Conservation (phyloP, 192 early-diverging fungal genomes). For the Geranomyces michiganensis region DNA sequence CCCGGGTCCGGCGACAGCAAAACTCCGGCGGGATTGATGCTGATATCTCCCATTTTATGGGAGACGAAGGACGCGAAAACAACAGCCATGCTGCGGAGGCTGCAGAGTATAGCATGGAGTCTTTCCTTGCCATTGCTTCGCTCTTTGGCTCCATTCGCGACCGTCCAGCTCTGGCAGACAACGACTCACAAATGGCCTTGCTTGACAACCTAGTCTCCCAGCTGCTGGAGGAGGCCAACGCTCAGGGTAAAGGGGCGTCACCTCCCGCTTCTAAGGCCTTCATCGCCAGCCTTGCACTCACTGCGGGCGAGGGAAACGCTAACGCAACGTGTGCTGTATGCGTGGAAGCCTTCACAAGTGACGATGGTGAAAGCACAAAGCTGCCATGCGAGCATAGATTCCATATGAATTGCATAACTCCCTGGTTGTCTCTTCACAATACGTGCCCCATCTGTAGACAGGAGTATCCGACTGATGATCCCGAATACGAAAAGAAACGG, state of each 20-base stretch:
- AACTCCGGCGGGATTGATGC: slow-evolving; percentile 21
- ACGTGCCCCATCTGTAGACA: slow-evolving; percentile 44
- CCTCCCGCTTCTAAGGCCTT: slow-evolving; percentile 43
- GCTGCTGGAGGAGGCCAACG: slow-evolving; percentile 57
- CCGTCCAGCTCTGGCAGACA: slow-evolving; percentile 35
- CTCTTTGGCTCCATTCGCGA: slow-evolving; percentile 50
- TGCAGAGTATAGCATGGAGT: slow-evolving; percentile 4
- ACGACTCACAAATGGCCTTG: slow-evolving; percentile 48
- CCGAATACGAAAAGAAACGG: slow-evolving; percentile 38
- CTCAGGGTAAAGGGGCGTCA: slow-evolving; percentile 36
- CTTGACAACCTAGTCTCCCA: slow-evolving; percentile 62
- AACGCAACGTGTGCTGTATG: slow-evolving; percentile 38
- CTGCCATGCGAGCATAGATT: slow-evolving; percentile 40
- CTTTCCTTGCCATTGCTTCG: slow-evolving; percentile 35
- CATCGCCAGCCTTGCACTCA: slow-evolving; percentile 12
- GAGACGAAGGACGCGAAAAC: background rate
- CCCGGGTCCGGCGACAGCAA: background rate
- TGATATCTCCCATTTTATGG: slow-evolving; percentile 37
- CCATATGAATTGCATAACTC: slow-evolving; percentile 37
- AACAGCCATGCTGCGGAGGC: background rate
- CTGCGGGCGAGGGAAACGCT: background rate
- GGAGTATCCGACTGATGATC: slow-evolving; percentile 44
- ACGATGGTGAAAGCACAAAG: background rate
- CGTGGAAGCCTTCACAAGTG: slow-evolving; percentile 23
- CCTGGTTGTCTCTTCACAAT: slow-evolving; percentile 49